A percentile compares a stretch with the other conserved stretches of the same genome.
These are phyloP conservation scores for Euphorbia peplus DNA, from an alignment of 345 rosid species.

Conservation along the genomic window DNA sequence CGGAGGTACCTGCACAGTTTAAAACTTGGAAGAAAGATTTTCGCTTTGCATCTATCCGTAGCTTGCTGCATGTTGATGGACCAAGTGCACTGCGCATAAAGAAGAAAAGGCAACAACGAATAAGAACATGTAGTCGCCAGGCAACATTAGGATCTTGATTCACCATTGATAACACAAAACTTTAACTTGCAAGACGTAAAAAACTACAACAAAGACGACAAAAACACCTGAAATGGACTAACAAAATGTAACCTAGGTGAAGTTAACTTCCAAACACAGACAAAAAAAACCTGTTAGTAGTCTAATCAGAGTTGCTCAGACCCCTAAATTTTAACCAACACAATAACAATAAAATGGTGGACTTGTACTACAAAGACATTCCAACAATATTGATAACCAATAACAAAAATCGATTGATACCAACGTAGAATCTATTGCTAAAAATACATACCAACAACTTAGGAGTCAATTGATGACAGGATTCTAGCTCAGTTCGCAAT, in stretches of 20 bases:
- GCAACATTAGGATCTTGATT: too few species aligned
- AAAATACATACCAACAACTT: too few species aligned
- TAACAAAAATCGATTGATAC: too few species aligned
- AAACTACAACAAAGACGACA: too few species aligned
- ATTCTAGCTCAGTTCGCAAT: too few species aligned
- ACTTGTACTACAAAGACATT: constrained; percentile 22
- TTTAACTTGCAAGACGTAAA: constrained; percentile 4
- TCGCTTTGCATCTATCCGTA: constrained; percentile 74
- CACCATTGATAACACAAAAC: constrained; percentile 10
- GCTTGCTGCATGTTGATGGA: constrained; percentile 25
- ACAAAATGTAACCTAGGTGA: constrained; percentile 8
- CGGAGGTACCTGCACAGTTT: constrained; percentile 65
- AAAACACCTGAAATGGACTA: constrained; percentile 2
- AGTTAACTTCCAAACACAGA: constrained; percentile 10
- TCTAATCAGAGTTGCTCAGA: neutral
- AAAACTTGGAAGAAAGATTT: constrained; percentile 77
- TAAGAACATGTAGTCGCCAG: too few species aligned
- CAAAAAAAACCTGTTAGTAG: neutral
- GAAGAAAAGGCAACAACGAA: neutral
- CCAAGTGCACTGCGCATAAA: constrained; percentile 14
- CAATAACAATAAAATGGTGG: constrained; percentile 11
- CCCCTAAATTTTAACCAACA: constrained; percentile 5
- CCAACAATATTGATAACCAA: too few species aligned
- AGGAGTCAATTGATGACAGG: too few species aligned
- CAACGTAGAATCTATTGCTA: too few species aligned